Conservation (phyloP, 139 green algal genomes). For the Haematococcus lacustris region DNA sequence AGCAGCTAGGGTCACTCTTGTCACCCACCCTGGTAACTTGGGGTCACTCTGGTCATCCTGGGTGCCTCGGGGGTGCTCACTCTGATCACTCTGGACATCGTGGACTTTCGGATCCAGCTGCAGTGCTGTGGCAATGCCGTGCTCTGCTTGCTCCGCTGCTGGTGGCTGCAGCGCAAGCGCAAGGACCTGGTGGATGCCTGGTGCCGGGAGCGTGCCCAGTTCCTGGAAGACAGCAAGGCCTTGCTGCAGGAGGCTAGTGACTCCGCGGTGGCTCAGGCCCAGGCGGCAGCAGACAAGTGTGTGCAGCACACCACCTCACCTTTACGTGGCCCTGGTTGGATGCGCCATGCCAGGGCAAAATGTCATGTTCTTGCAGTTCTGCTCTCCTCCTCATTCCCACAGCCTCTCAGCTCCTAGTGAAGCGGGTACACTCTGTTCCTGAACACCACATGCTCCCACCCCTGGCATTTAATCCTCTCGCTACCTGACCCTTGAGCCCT, state of each 20-base stretch:
- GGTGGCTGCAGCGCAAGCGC: constrained; percentile 12
- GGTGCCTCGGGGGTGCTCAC: too few relatives aligned
- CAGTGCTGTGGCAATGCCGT: background rate
- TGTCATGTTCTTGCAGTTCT: background rate
- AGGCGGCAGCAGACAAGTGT: constrained; percentile 21
- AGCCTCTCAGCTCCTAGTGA: background rate
- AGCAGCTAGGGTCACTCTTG: too few relatives aligned
- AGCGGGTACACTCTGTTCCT: too few relatives aligned
- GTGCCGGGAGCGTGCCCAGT: constrained; percentile 15
- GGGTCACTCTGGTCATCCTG: too few relatives aligned
- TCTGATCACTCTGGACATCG: too few relatives aligned
- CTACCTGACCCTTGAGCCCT: too few relatives aligned
- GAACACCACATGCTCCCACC: too few relatives aligned
- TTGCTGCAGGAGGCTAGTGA: constrained; percentile 20
- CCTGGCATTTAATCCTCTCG: too few relatives aligned
- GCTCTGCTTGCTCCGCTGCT: too few relatives aligned
- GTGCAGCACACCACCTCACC: background rate
- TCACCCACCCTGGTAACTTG: too few relatives aligned
- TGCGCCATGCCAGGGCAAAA: background rate
- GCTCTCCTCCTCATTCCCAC: background rate
- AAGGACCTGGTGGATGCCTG: constrained; percentile 14
- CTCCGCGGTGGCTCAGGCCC: constrained; percentile 3
- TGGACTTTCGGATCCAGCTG: too few relatives aligned
- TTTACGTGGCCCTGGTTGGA: background rate
- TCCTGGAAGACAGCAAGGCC: constrained; percentile 19